These are phyloP conservation scores for Butyriboletus loyo DNA, from an alignment of 768 basidiomycete species.

Conservation along the genomic window DNA sequence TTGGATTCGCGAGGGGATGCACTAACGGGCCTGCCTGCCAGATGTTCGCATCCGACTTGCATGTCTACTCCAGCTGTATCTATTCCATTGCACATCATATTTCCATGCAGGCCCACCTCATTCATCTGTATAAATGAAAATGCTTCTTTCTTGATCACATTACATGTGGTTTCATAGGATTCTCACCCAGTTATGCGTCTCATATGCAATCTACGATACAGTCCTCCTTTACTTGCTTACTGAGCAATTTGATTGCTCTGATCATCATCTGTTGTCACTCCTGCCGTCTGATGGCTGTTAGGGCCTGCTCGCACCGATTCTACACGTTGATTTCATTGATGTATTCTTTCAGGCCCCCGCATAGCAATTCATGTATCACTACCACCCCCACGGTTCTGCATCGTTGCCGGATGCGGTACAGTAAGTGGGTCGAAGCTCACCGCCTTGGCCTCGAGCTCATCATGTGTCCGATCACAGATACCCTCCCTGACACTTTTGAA, in stretches of 20 bases:
- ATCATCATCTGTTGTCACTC: not conserved
- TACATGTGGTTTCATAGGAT: slow-evolving; percentile 3
- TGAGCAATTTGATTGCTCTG: not conserved
- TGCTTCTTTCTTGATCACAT: slow-evolving; percentile 14
- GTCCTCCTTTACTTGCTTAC: not conserved
- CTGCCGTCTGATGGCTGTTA: not conserved
- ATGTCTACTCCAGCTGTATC: slow-evolving; percentile 15
- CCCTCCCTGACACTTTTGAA: not conserved
- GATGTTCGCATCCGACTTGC: slow-evolving; percentile 1
- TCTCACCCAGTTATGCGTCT: not conserved
- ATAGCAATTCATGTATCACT: slow-evolving; percentile 11
- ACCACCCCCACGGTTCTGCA: slow-evolving; percentile 2
- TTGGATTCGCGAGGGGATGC: not conserved
- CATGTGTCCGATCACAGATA: not conserved
- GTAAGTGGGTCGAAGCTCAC: not conserved
- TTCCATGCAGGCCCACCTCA: slow-evolving; percentile 22
- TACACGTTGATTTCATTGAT: slow-evolving; percentile 18
- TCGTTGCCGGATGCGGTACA: not conserved
- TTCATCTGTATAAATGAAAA: slow-evolving; percentile 17
- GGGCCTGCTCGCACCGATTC: not conserved
- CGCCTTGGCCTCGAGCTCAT: slow-evolving; percentile 3
- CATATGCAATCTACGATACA: slow-evolving; percentile 20
- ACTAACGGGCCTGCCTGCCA: slow-evolving; percentile 2
- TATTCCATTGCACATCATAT: slow-evolving; percentile 17
- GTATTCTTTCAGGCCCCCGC: slow-evolving; percentile 10